phyloP scores from a whole-genome alignment of 2,329 filamentous ascomycete species.

The Myriosclerotinia curreyana region DNA sequence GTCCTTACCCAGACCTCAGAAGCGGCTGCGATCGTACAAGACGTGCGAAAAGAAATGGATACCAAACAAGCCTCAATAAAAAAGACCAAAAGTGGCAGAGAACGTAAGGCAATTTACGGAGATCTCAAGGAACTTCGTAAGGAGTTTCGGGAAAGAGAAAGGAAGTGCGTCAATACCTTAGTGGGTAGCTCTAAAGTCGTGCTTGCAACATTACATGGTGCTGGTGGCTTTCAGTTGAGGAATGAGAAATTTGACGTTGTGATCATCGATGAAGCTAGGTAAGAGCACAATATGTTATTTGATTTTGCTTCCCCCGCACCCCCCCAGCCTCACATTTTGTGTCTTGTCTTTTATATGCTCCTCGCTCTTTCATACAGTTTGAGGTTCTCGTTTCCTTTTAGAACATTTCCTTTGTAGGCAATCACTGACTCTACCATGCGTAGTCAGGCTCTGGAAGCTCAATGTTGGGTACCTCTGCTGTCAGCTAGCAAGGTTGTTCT shows the following conservation, averaged over 20 bases:
- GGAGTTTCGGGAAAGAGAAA: slow-evolving; percentile 84
- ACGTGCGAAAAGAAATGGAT: slow-evolving; percentile 91
- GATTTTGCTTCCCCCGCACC: too few relatives aligned
- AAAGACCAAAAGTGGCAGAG: slow-evolving; percentile 78
- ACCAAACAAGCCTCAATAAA: slow-evolving; percentile 82
- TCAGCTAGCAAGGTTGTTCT: slow-evolving; percentile 80
- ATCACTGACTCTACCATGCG: neutral
- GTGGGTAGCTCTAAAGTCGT: slow-evolving; percentile 80
- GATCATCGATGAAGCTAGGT: slow-evolving; percentile 85
- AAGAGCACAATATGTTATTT: neutral
- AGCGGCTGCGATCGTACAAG: slow-evolving; percentile 82
- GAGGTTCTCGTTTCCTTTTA: neutral
- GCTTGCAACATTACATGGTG: slow-evolving; percentile 86
- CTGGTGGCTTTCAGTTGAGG: slow-evolving; percentile 78
- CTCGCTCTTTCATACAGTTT: neutral
- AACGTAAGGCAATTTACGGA: slow-evolving; percentile 76
- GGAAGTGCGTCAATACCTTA: slow-evolving; percentile 72
- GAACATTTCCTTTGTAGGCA: neutral
- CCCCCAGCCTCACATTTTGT: neutral
- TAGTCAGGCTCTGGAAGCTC: slow-evolving; percentile 86
- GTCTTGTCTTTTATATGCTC: neutral
- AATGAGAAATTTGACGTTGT: slow-evolving; percentile 86
- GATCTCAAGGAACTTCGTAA: slow-evolving; percentile 83
- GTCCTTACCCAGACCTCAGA: slow-evolving; percentile 88
- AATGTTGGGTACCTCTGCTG: slow-evolving; percentile 92